Base-by-base conservation (phyloP, 1,284 basidiomycete species). In the Heterobasidion parviporum region DNA sequence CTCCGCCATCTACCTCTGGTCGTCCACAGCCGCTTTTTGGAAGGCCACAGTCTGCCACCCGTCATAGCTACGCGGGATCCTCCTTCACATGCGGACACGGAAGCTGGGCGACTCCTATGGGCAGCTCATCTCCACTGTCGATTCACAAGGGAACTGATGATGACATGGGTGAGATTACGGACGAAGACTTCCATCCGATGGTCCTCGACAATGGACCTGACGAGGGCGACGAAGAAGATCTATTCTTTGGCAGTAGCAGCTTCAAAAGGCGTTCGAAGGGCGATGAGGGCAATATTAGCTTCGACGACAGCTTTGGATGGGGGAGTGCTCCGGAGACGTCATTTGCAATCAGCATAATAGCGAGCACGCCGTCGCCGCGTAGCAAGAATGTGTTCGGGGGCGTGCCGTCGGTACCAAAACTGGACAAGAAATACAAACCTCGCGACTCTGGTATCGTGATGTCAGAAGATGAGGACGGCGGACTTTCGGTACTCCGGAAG, bases 351-450 rank as follows among this genome's bases (percentile, higher is more conserved):
- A 81, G 69, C 57, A 66, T 86, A 33, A 80, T 77, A 0, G 73
- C 74, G 18, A 74, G 70, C 44, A 82, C 81, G 0, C 83, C 85
- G 2, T 83, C 83, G 5, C 83, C 83, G 3, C 72, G 76, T 59
- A 73, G 74, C 57, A 75, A 76, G 60, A 72, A 34, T 15, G 8
- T 70, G 54, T 62, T 62, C 45, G 62, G 64, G 63, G 60, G 2
- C 26, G 16, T 10, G 18, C 46, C 46, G n/a, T 47, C 46, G 14
- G 68, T 67, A n/a, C 65, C 67, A 45, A 61, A 69, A 72, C 63
- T 82, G 52, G 81, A 80, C 36, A 82, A 78, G 63, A 90, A 90
- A 68, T 89, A 80, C 70, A 81, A 81, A 55, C 77, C 80, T 26
- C 75, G 83, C n/a, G 85, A 89, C 65, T 87, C 83, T 1, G 82